Percentiles rank a stretch among this genome's conserved stretches.
phyloP scores from a whole-genome alignment of 495 filamentous ascomycete genomes.

The Usnea hakonensis region DNA sequence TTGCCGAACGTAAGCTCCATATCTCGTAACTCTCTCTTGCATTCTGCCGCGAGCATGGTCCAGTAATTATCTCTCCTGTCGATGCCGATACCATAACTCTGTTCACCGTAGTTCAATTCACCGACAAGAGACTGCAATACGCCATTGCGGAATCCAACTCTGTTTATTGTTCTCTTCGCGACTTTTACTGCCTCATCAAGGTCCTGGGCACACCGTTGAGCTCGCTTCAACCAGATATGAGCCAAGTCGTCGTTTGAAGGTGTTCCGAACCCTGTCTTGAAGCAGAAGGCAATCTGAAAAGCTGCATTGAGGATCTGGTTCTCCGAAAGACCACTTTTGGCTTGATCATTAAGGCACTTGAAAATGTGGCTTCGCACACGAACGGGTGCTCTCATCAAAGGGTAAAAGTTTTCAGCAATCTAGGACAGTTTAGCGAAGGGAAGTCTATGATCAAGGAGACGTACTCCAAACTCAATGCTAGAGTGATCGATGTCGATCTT shows the following conservation, averaged over 20 bases:
- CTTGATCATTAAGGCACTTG: background rate
- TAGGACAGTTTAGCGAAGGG: background rate
- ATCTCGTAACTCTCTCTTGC: background rate
- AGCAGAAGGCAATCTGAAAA: conserved; percentile 7
- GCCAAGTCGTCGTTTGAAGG: background rate
- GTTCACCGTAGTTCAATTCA: no score
- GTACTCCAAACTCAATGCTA: background rate
- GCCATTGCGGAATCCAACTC: background rate
- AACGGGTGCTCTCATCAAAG: background rate
- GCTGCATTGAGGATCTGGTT: conserved; percentile 1
- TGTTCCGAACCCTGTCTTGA: background rate
- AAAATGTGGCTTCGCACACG: background rate
- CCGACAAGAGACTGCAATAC: background rate
- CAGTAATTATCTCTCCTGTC: background rate
- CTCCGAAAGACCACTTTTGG: background rate
- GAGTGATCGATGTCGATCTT: background rate
- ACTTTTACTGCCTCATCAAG: background rate
- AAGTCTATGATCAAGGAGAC: background rate
- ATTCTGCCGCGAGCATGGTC: background rate
- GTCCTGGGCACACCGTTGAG: background rate
- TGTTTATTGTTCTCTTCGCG: background rate
- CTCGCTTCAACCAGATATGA: background rate
- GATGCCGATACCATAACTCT: background rate
- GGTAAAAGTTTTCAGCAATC: background rate
- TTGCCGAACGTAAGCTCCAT: background rate